Evolutionary conservation across 495 filamentous ascomycete species (phyloP), one percentile per base, ranked within the genome.

Genomic region (Aspergillus ellipticus): DNA sequence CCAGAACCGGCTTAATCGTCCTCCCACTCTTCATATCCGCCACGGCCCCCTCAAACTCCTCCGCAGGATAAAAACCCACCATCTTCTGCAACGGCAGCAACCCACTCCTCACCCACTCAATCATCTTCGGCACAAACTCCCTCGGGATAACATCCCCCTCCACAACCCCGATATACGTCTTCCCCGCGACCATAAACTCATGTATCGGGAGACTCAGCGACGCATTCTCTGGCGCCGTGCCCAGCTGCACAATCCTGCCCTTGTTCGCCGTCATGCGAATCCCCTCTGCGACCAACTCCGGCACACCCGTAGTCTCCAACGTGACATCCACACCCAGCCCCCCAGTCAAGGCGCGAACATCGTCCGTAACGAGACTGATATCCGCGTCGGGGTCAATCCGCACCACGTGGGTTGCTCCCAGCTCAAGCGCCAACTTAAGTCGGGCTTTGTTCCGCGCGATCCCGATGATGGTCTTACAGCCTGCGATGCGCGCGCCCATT

Each of bases 381-480:
- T 50, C 51, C 22, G 42, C n/a, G n/a, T n/a, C 33, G 28, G 29
- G 41, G 7, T 45, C 42, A 0, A 61, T 62, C 0, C 61, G 51
- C 7, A 78, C 64, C 4, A 61, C 52, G 47, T 74, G 57, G 1
- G 70, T 76, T 0, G 76, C 74, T 9, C 76, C 76, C 7, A 76
- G 55, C 42, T 65, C 61, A 42, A 58, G 65, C 0, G 74, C 74
- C n/a, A 74, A 31, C 20, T 64, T 58, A 7, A 79, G 55, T 9
- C 72, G 67, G n/a, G 51, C 47, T 13, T 61, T 50, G 22, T 68
- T 55, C 10, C 73, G 62, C 31, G 74, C 74, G 6, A 75, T 68
- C 6, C 66, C 75, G 51, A 76, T 66, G 33, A 75, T 66, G 24
- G 61, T 54, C 26, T 47, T 61, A 47, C 55, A 61, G 6, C 56